Base-by-base conservation (phyloP, 257 asterid species). In the Misopates orontium region DNA sequence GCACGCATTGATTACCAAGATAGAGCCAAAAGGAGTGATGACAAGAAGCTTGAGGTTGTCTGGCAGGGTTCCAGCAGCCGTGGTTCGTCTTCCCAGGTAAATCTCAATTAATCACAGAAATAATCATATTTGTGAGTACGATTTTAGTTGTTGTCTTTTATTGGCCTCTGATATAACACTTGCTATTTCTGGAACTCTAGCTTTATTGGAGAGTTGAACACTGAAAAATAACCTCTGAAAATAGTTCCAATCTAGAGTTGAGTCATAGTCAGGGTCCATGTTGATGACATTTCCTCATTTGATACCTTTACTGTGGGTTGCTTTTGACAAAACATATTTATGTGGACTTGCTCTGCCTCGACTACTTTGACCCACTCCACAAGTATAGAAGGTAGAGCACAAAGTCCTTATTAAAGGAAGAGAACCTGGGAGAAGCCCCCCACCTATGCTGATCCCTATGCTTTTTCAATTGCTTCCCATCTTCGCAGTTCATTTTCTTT, bases 1-100 rank as follows among this genome's bases (percentile, higher is more conserved):
- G 98, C 75, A 64, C 96, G 99, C 59, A 94, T 94, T 68, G 99
- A 94, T 77, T 94, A 90, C 79, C 99, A 90, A 88, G 99, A 94
- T 74, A 79, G 98, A 84, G 87, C 80, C 23, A 90, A 87, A 79
- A 70, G 99, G 69, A 82, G 75, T 73, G 79, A 17, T 44, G 96
- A 86, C 67, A 94, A 90, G 86, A 83, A 66, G 63, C 99, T 94
- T 53, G 99, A 94, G 86, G 92, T 94, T 73, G 51, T 94, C 59
- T 94, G 99, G 99, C 82, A 66, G 72, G 96, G 95, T 57, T 94
- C 99, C 32, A 91, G 79, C 69, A 87, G 80, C 78, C 81, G 78
- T 51, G 95, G 96, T 69, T 81, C 98, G 28, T 84, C 96, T 41
- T 77, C 99, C 16, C 98, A 86, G 95, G 99, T 87, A 67, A 63